phyloP scores from a whole-genome alignment of 2,329 filamentous ascomycete genomes.

The Trichoderma sp. region DNA sequence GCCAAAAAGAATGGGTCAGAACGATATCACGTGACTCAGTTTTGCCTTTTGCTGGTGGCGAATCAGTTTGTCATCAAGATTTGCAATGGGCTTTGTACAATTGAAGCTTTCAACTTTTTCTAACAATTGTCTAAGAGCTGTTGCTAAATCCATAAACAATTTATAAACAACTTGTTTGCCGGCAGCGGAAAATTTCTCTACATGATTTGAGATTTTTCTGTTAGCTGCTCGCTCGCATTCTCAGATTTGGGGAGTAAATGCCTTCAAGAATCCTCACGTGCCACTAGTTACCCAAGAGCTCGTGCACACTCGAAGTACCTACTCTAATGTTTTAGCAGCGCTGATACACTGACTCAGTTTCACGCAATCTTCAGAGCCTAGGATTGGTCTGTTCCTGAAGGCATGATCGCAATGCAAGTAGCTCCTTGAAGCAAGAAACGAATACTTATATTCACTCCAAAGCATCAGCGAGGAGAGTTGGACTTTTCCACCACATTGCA shows the following conservation, averaged over 20 bases:
- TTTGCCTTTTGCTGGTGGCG: conserved; percentile 13
- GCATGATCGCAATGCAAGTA: neutral
- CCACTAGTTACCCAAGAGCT: neutral
- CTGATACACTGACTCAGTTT: neutral
- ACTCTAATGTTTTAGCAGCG: neutral
- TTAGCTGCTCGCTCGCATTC: neutral
- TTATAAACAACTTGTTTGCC: neutral
- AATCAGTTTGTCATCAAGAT: conserved; percentile 14
- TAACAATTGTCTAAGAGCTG: neutral
- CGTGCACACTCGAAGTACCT: neutral
- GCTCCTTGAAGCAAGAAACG: neutral
- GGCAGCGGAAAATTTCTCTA: neutral
- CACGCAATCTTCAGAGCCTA: neutral
- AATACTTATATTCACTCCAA: neutral
- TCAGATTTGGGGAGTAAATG: neutral
- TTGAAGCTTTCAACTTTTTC: neutral
- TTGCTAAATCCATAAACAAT: no score
- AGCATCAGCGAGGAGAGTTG: neutral
- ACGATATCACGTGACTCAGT: conserved; percentile 36
- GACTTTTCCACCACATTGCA: neutral
- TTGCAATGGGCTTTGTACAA: neutral
- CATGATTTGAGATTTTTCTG: neutral
- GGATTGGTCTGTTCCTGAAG: neutral
- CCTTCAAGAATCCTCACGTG: neutral
- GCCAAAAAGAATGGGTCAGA: conserved; percentile 39